Percentiles rank a stretch among this genome's conserved stretches.
Conservation (phyloP, 768 basidiomycete species). For the Dictyophora rubrovolvata region DNA sequence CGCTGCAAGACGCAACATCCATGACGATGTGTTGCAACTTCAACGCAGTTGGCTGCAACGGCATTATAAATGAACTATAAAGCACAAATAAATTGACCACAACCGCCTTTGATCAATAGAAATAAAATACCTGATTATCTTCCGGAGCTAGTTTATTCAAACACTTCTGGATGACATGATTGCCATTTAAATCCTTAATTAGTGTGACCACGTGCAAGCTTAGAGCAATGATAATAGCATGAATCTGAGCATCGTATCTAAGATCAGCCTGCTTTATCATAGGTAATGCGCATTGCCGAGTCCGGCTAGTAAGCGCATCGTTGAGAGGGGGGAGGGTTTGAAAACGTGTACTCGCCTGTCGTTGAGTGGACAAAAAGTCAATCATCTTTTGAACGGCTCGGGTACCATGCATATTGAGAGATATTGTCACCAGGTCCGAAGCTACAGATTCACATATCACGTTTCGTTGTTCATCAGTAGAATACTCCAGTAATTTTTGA, state of each 20-base stretch:
- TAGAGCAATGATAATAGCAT: slow-evolving; percentile 91
- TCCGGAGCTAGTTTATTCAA: slow-evolving; percentile 96
- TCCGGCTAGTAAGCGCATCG: slow-evolving; percentile 29
- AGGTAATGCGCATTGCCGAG: slow-evolving; percentile 4
- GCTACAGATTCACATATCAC: slow-evolving; percentile 96
- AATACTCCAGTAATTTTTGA: slow-evolving; percentile 94
- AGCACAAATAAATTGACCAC: background rate
- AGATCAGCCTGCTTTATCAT: slow-evolving; percentile 56
- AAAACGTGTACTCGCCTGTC: slow-evolving; percentile 60
- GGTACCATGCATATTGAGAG: slow-evolving; percentile 99
- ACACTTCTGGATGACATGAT: slow-evolving; percentile 99
- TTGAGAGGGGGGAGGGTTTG: slow-evolving; percentile 16
- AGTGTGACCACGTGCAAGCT: slow-evolving; percentile 96
- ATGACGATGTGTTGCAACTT: slow-evolving; percentile 96
- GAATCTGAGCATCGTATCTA: slow-evolving; percentile 83
- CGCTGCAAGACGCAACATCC: slow-evolving; percentile 98
- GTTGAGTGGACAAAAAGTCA: slow-evolving; percentile 90
- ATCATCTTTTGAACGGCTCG: slow-evolving; percentile 99
- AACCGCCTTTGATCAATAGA: background rate
- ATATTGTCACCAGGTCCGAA: slow-evolving; percentile 94
- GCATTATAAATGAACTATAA: slow-evolving; percentile 95
- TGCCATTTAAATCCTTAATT: slow-evolving; percentile 97
- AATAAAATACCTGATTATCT: slow-evolving; percentile 76
- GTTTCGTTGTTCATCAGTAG: slow-evolving; percentile 94
- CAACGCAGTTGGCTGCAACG: slow-evolving; percentile 96